Conservation (phyloP, 768 basidiomycete genomes). For the Podaxis sp. region DNA sequence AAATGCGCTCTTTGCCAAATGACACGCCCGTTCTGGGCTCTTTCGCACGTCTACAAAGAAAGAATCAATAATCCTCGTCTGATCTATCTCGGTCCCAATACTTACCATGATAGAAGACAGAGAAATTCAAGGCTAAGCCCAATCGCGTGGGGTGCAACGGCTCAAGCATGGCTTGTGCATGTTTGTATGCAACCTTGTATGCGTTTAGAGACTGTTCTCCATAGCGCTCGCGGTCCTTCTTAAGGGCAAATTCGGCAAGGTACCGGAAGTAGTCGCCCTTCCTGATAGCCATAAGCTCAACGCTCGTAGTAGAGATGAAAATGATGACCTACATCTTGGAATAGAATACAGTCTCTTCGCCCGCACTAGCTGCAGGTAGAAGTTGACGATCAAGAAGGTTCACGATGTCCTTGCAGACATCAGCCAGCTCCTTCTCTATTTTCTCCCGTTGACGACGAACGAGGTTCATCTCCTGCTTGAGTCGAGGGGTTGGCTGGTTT, state of each 20-base stretch:
- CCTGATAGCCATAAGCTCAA: constrained; percentile 19
- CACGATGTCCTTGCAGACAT: constrained; percentile 79
- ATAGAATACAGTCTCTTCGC: constrained; percentile 89
- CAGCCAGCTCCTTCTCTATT: constrained; percentile 76
- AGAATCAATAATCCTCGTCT: not conserved
- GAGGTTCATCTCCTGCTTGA: constrained; percentile 55
- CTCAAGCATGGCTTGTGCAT: constrained; percentile 72
- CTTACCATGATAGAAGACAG: constrained; percentile 83
- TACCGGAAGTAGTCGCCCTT: constrained; percentile 89
- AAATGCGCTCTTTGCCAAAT: constrained; percentile 89
- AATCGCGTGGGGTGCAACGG: constrained; percentile 84
- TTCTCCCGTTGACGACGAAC: constrained; percentile 72
- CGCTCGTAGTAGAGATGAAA: not conserved
- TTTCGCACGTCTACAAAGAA: constrained; percentile 63
- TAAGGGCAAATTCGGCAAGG: constrained; percentile 81
- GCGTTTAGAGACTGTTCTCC: constrained; percentile 79
- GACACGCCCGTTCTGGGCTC: constrained; percentile 84
- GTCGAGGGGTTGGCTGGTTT: constrained; percentile 38
- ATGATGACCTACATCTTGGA: constrained; percentile 68
- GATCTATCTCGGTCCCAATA: not conserved
- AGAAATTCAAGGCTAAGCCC: constrained; percentile 88
- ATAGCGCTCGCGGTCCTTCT: constrained; percentile 64
- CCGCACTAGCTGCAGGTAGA: constrained; percentile 53
- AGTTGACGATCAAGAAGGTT: constrained; percentile 58
- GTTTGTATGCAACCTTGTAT: constrained; percentile 85